Percentiles rank a stretch among this genome's conserved stretches.
Conservation (phyloP, 2,329 filamentous ascomycete species). For the Fusarium sp. region DNA sequence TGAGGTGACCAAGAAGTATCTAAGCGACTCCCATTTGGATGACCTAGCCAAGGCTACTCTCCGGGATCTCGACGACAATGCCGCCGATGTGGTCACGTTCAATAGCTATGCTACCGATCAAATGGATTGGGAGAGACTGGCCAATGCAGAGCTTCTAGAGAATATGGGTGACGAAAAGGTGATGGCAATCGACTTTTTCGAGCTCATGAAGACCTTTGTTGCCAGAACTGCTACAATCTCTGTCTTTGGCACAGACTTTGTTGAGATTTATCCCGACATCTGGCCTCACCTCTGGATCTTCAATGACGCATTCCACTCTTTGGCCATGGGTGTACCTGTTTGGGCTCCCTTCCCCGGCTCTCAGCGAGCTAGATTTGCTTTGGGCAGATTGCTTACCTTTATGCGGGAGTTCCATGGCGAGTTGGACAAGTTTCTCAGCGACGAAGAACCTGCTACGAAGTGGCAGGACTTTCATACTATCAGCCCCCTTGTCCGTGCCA, state of each 20-base stretch:
- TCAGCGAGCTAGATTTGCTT: constrained; percentile 48
- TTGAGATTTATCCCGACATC: constrained; percentile 54
- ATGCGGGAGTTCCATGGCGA: constrained; percentile 52
- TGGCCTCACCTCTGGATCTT: constrained; percentile 54
- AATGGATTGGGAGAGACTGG: constrained; percentile 53
- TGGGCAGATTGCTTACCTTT: constrained; percentile 44
- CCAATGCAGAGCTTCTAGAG: constrained; percentile 48
- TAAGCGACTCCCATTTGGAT: constrained; percentile 42
- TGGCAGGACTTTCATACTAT: constrained; percentile 55
- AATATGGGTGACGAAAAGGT: constrained; percentile 36
- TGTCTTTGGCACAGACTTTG: constrained; percentile 55
- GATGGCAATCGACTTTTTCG: constrained; percentile 51
- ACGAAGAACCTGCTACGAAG: constrained; percentile 47
- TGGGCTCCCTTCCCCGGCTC: constrained; percentile 50
- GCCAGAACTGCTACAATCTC: constrained; percentile 50
- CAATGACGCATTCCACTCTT: constrained; percentile 48
- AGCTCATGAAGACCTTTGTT: constrained; percentile 52
- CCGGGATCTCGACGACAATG: constrained; percentile 43
- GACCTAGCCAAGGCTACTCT: constrained; percentile 35
- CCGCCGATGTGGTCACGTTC: constrained; percentile 54
- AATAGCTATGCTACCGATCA: constrained; percentile 53
- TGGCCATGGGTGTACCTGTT: constrained; percentile 48
- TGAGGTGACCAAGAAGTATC: constrained; percentile 44
- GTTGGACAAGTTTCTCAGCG: constrained; percentile 49
- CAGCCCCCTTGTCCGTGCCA: constrained; percentile 48